Percentiles rank a stretch among this genome's conserved stretches.
Evolutionary conservation across 177 flowering plant genomes (phyloP).

Genomic region (Vitis hybrid): DNA sequence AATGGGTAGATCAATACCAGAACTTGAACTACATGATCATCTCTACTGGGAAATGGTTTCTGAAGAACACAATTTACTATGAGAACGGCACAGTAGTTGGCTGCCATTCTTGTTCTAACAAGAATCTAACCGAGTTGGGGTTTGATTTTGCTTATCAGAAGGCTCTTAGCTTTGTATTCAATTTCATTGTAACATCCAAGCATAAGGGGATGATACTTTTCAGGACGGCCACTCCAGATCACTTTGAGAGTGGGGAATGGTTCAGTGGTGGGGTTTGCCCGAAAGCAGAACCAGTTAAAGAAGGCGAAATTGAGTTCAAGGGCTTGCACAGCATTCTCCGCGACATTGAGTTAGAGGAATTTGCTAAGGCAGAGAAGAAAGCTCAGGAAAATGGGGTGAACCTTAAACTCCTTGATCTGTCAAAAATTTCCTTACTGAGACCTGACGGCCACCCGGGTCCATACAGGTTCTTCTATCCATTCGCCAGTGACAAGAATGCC

Average conservation of each 20-base stretch:
- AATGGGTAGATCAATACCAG: slow-evolving; percentile 55
- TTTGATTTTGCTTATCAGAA: slow-evolving; percentile 60
- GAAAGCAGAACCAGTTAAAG: slow-evolving; percentile 59
- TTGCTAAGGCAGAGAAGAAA: slow-evolving; percentile 38
- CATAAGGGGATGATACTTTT: slow-evolving; percentile 60
- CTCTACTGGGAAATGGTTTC: slow-evolving; percentile 90
- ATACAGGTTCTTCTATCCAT: slow-evolving; percentile 69
- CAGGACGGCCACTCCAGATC: slow-evolving; percentile 85
- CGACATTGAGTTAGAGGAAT: slow-evolving; percentile 60
- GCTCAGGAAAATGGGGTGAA: slow-evolving; percentile 51
- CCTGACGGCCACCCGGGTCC: slow-evolving; percentile 99
- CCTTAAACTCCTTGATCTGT: slow-evolving; percentile 66
- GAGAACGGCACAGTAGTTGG: slow-evolving; percentile 62
- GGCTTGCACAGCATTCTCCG: slow-evolving; percentile 42
- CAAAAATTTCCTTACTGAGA: slow-evolving; percentile 56
- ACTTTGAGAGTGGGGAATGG: slow-evolving; percentile 91
- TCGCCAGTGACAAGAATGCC: slow-evolving; percentile 51
- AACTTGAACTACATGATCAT: slow-evolving; percentile 65
- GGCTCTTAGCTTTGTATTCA: slow-evolving; percentile 40
- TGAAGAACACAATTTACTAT: slow-evolving; percentile 70
- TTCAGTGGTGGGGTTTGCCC: slow-evolving; percentile 73
- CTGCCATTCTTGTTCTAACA: slow-evolving; percentile 70
- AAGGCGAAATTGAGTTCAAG: slow-evolving; percentile 58
- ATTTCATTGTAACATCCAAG: slow-evolving; percentile 45
- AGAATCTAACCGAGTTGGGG: slow-evolving; percentile 66